Evolutionary conservation across 495 filamentous ascomycete genomes (phyloP), one percentile per base, ranked within the genome.

Genomic region (Penicillium lividum): DNA sequence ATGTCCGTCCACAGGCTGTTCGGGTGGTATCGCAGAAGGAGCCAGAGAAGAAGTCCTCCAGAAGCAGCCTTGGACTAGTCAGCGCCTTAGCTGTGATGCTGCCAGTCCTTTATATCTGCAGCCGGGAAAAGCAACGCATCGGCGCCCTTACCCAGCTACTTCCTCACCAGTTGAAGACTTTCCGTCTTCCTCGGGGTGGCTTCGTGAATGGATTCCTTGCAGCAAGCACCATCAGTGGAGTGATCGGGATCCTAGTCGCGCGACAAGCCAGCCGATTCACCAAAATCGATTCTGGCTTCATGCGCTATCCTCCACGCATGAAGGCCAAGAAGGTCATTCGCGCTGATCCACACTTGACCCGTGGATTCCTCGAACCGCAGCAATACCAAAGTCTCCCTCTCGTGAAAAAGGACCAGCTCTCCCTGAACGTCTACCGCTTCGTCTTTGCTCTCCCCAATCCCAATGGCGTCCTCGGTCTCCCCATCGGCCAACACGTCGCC

Each of bases 401-500:
- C 1, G 64, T 80, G 3, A 57, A 66, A 36, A 83, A 83, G 54
- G 64, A 68, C 4, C 51, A 59, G 4, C 61, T 84, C 9, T 70
- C 79, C 3, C 61, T 76, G 5, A 77, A 77, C 54, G 80, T 81
- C 22, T 82, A 75, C 64, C 70, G 67, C 16, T 71, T 83, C 42
- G 65, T 76, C 45, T 83, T 84, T 52, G 69, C 71, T 31, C 73
- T 84, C 3, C 82, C 82, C 7, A 63, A 60, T 7, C 18, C 63
- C 9, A 57, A 66, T 6, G 64, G 67, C 15, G 69, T 79, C 0
- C 70, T 84, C 2, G 80, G 82, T 29, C 72, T 84, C 1, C 82
- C 81, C 1, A 80, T 76, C 18, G 80, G 80, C 4, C 80, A 83
- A 59, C 80, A 83, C 58, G 73, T 83, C 27, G 76, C 76, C n/a